Evolutionary conservation across 306 rosid genomes (phyloP), one percentile per base, ranked within the genome.

Genomic region (Hippophae tibetana): DNA sequence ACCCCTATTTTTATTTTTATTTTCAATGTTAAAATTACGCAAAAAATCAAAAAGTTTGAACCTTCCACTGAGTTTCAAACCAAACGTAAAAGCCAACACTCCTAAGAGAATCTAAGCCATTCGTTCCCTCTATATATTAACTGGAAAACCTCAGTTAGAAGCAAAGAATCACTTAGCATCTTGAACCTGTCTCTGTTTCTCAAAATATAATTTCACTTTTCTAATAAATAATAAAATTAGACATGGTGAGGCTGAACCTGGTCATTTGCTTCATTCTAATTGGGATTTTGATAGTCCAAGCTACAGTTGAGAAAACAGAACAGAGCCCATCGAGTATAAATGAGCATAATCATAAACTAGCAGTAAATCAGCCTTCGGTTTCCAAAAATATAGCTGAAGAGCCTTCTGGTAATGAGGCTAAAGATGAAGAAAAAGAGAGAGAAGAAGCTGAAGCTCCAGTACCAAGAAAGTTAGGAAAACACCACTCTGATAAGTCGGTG

Each of bases 401-500:
- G 14, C 44, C 82, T 55, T 58, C 78, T 13, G 52, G 41, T 23
- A 46, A 49, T 38, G 58, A 55, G 49, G 76, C 72, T 26, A 53
- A 55, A 61, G 72, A 5, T 49, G 87, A 85, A 14, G 82, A 74
- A 52, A 78, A 76, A 52, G 26, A 31, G 26, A 31, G 5, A 4
- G 44, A 13, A 7, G 56, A 11, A 57, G 86, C 89, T 27, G 83
- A 72, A 55, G 83, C 82, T 58, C 95, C 97, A 10, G 45, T 49
- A 40, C 60, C 66, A 60, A 73, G 96, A 71, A 76, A 77, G 66
- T 9, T 87, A 63, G 87, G 84, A 54, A 43, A 45, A 47, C 27
- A 38, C 0, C 89, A 67, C 65, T 38, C 77, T 3, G 87, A 85
- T 42, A 80, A 76, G 64, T 89, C 97, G 11, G 71, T 90, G 69